Base-by-base conservation (phyloP, 2,329 filamentous ascomycete species). In the Acephala macrosclerotiorum region DNA sequence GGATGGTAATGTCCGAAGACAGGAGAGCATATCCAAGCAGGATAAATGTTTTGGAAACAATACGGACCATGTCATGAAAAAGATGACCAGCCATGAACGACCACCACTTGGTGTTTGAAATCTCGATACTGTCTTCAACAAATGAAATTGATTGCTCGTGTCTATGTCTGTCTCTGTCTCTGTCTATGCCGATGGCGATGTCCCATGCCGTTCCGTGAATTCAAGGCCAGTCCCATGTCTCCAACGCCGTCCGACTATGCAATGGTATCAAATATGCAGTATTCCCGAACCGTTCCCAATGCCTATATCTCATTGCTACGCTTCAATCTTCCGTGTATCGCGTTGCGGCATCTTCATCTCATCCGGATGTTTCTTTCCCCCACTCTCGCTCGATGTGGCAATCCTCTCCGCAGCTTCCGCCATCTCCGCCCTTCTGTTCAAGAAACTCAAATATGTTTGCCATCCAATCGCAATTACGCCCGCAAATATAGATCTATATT, bases 391-490 rank as follows among this genome's bases (percentile, higher is more conserved):
- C 1, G 16, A 36, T 12, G n/a, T 42, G 9, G 26, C 22, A 25
- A 26, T 47, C n/a, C 40, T 64, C 63, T 70, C 58, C 18, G 67
- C 74, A 45, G 73, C 75, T 67, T 75, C 80, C 71, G 83, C 81
- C 58, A 82, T 81, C 77, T 93, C 92, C 1, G 92, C 92, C 68
- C 82, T 82, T 73, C 90, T 85, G 74, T 97, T 97, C 74, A 97
- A 78, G 78, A 89, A 91, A 71, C 89, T 92, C 72, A 97, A 75
- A 82, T 97, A 97, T 0, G 93, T 94, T 84, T 97, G 94, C 94
- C 94, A 97, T 0, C 91, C 92, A 60, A 97, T 90, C 0, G 93
- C 92, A 70, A 97, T 85, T 7, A 91, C 80, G 1, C 92, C 93
- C 0, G 91, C 88, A 72, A 97, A 96, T 18, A 97, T 85, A 72